Evolutionary conservation across 129 eudicot genomes (phyloP).

Genomic region (Logfia minima): DNA sequence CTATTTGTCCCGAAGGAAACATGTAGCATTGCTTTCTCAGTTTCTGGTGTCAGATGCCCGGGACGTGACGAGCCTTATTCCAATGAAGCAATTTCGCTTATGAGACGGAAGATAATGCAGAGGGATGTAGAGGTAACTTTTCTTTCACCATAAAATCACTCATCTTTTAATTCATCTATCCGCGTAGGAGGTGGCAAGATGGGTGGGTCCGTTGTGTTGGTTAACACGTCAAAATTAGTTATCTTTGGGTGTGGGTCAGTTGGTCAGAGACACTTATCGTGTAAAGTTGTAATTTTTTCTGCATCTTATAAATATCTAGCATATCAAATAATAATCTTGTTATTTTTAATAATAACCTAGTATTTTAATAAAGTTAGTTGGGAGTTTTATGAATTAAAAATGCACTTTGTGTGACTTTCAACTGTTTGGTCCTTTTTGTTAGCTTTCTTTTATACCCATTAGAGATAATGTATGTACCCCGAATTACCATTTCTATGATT

Average conservation of each 20-base stretch:
- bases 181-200: not conserved
- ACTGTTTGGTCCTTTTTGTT: not conserved
- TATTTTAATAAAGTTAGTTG: too few species aligned
- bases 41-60: conserved; percentile 96
- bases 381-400: not conserved
- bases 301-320: too few species aligned
- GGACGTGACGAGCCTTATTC: conserved; percentile 97
- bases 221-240: not conserved
- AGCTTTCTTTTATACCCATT: not conserved
- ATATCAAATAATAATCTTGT: not conserved
- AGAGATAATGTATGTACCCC: not conserved
- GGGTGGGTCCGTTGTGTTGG: not conserved
- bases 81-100: conserved; percentile 82
- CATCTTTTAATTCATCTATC: not conserved
- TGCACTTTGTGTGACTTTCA: not conserved
- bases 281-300: not conserved
- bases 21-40: conserved; percentile 83
- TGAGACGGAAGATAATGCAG: conserved; percentile 97
- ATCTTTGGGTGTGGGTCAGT: not conserved
- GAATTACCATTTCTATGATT: not conserved
- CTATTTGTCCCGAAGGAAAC: conserved; percentile 85
- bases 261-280: not conserved
- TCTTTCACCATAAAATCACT: conserved; percentile 10
- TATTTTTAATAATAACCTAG: not conserved
- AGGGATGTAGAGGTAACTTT: conserved; percentile 88